Conservation (phyloP, 1,284 basidiomycete genomes). For the Neonothopanus nambi region DNA sequence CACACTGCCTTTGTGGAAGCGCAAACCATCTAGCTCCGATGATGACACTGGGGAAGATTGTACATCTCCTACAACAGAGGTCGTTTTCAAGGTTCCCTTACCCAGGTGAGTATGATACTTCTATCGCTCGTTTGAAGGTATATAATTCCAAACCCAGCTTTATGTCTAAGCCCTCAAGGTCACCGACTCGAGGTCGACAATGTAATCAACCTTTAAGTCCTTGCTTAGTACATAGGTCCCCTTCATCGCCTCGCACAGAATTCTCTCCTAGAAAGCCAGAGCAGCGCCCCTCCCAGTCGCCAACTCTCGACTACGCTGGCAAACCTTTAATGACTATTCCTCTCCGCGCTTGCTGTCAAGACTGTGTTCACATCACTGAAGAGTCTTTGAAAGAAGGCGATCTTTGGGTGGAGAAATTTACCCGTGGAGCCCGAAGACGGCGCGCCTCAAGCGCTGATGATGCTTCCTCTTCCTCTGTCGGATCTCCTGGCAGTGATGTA, state of each 20-base stretch:
- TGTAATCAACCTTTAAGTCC: slow-evolving; percentile 38
- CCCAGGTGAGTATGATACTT: slow-evolving; percentile 48
- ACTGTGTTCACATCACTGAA: slow-evolving; percentile 52
- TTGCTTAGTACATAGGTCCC: slow-evolving; percentile 45
- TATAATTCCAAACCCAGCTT: slow-evolving; percentile 30
- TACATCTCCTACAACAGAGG: slow-evolving; percentile 31
- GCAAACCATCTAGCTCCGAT: slow-evolving; percentile 29
- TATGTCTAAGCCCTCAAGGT: slow-evolving; percentile 34
- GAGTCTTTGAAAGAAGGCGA: slow-evolving; percentile 47
- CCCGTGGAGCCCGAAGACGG: slow-evolving; percentile 57
- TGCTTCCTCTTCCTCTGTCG: slow-evolving; percentile 4
- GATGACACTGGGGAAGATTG: slow-evolving; percentile 29
- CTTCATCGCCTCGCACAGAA: slow-evolving; percentile 20
- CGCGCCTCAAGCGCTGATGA: slow-evolving; percentile 45
- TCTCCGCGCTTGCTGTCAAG: slow-evolving; percentile 58
- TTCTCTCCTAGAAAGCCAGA: neutral
- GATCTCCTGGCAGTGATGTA: slow-evolving; percentile 5
- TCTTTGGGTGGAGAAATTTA: slow-evolving; percentile 58
- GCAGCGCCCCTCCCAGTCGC: slow-evolving; percentile 4
- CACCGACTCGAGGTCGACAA: slow-evolving; percentile 32
- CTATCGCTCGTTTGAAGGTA: neutral
- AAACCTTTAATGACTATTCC: slow-evolving; percentile 41
- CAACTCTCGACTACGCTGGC: neutral
- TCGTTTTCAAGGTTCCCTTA: slow-evolving; percentile 58
- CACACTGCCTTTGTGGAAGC: slow-evolving; percentile 62